A percentile compares a stretch with the other conserved stretches of the same genome.
Conservation (phyloP, 2,329 filamentous ascomycete species). For the Grosmannia serpens region DNA sequence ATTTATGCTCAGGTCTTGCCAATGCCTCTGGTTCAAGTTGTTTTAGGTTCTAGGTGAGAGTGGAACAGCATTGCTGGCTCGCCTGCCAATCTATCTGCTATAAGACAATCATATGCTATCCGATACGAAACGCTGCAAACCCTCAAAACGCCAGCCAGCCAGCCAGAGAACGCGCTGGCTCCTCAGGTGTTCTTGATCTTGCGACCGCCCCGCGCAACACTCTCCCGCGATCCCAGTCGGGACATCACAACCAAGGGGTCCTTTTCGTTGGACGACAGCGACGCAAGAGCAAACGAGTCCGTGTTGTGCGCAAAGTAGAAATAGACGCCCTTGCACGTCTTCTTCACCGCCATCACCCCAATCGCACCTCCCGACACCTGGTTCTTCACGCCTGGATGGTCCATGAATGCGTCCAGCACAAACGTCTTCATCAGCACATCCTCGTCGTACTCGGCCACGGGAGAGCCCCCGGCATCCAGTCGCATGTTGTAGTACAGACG, state of each 20-base stretch:
- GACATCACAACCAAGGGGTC: conserved; percentile 82
- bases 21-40: not conserved
- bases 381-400: conserved; percentile 70
- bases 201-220: conserved; percentile 28
- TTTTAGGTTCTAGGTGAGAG: conserved; percentile 3
- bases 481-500: conserved; percentile 64
- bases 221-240: conserved; percentile 34
- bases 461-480: conserved; percentile 46
- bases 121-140: not conserved
- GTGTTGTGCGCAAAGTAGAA: conserved; percentile 96
- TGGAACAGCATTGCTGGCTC: not conserved
- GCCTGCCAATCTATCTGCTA: not conserved
- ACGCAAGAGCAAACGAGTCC: conserved; percentile 74
- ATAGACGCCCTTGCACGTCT: conserved; percentile 61
- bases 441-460: conserved; percentile 63
- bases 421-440: conserved; percentile 63
- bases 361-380: conserved; percentile 81
- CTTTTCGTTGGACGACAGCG: conserved; percentile 70
- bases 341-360: conserved; percentile 84
- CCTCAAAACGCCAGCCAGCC: not conserved
- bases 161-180: too few relatives aligned
- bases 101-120: not conserved
- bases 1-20: too few relatives aligned
- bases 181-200: conserved; percentile 27
- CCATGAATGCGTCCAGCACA: conserved; percentile 84